Percentiles rank a stretch among this genome's conserved stretches.
Conservation (phyloP, 1,284 basidiomycete species). For the Grifola frondosa region DNA sequence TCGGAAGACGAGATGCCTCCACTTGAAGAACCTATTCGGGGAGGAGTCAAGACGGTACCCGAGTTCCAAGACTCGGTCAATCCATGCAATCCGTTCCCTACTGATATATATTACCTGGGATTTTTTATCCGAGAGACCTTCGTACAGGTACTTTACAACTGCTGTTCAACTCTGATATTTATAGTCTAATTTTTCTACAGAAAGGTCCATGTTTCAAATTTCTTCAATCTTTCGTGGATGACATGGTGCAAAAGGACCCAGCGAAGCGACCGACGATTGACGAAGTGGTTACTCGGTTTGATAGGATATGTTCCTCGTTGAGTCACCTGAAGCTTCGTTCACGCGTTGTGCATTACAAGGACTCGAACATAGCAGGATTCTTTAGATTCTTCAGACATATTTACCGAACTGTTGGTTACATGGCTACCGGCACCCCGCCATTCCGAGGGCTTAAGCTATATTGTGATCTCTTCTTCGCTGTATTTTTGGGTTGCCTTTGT, state of each 20-base stretch:
- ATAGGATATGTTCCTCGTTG: not conserved
- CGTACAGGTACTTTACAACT: conserved; percentile 19
- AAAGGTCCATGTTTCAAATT: conserved; percentile 10
- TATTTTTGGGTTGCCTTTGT: too few relatives aligned
- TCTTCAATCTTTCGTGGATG: conserved; percentile 10
- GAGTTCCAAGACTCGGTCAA: conserved; percentile 16
- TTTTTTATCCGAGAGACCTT: conserved; percentile 31
- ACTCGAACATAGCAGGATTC: not conserved
- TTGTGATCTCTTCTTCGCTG: too few relatives aligned
- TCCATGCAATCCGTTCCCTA: conserved; percentile 28
- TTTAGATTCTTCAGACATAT: conserved; percentile 2
- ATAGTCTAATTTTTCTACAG: too few relatives aligned
- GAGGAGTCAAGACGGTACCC: conserved; percentile 20
- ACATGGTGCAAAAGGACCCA: conserved; percentile 18
- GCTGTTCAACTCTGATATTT: too few relatives aligned
- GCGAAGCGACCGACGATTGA: conserved; percentile 11
- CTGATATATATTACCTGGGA: conserved; percentile 33
- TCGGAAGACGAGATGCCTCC: conserved; percentile 12
- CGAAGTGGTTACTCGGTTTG: conserved; percentile 14
- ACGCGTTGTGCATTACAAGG: conserved; percentile 1
- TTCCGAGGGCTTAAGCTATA: too few relatives aligned
- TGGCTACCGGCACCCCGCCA: too few relatives aligned
- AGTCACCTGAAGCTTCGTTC: conserved; percentile 2
- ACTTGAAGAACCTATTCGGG: conserved; percentile 13
- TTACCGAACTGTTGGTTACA: conserved; percentile 1